phyloP scores from a whole-genome alignment of 2,329 filamentous ascomycete species.

The Colletotrichum eleusines region DNA sequence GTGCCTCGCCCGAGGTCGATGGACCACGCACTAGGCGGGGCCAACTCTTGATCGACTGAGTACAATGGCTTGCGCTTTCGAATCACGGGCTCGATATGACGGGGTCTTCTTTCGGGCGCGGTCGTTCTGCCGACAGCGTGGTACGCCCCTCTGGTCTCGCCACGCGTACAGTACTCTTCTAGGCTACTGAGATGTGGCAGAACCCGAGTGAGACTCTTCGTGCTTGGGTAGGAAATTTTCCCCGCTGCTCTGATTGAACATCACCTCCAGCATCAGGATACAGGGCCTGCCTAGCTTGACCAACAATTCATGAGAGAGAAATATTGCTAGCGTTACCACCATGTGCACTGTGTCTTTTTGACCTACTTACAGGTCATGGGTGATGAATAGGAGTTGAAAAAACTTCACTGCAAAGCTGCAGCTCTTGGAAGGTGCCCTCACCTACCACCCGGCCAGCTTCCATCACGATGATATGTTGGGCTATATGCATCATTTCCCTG shows the following conservation, averaged over 20 bases:
- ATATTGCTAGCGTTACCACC: neutral
- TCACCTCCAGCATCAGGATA: neutral
- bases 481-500: constrained; percentile 86
- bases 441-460: constrained; percentile 76
- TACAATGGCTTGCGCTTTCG: neutral
- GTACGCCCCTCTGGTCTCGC: neutral
- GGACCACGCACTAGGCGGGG: neutral
- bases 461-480: constrained; percentile 79
- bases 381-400: constrained; percentile 61
- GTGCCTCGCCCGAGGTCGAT: constrained; percentile 14
- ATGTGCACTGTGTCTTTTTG: too few relatives aligned
- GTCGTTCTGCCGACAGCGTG: neutral
- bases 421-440: constrained; percentile 72
- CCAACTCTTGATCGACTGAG: neutral
- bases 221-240: neutral
- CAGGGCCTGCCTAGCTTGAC: neutral
- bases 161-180: neutral
- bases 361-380: constrained; percentile 18
- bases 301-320: neutral
- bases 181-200: neutral
- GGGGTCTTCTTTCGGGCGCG: neutral
- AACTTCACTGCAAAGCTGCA: constrained; percentile 61
- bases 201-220: neutral
- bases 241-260: neutral
- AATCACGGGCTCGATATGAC: neutral